Percentiles rank a stretch among this genome's conserved stretches.
Evolutionary conservation across 1,139 yeast genomes (phyloP).

Genomic region (Geotrichum reessii): DNA sequence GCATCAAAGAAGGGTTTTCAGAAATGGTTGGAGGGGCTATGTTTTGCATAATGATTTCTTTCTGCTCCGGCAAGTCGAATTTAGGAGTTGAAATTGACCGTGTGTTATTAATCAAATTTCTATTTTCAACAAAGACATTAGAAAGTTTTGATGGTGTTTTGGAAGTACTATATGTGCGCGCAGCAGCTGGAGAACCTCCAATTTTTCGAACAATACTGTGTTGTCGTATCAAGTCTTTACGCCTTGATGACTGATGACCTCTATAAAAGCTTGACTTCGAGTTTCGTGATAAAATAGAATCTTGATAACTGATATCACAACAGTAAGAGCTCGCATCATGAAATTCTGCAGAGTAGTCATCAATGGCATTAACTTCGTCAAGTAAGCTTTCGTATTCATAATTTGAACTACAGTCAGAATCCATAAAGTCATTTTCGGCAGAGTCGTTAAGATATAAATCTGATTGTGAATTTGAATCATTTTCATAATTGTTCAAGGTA

Average conservation of each 20-base stretch:
- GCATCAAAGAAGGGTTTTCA: background rate
- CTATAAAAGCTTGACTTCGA: background rate
- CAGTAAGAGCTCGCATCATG: background rate
- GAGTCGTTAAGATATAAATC: background rate
- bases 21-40: background rate
- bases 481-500: slow-evolving; percentile 1
- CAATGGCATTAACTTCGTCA: slow-evolving; percentile 19
- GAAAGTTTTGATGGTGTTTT: background rate
- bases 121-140: background rate
- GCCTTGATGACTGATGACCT: background rate
- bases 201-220: background rate
- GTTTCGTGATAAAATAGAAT: background rate
- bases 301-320: background rate
- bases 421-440: background rate
- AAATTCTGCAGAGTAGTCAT: background rate
- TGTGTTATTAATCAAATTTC: background rate
- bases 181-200: background rate
- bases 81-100: background rate
- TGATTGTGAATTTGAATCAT: background rate
- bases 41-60: background rate
- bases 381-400: slow-evolving; percentile 16
- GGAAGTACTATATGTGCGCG: background rate
- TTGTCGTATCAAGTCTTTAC: background rate
- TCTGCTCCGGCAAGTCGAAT: background rate
- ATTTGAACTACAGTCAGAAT: slow-evolving; percentile 8